A percentile compares a stretch with the other conserved stretches of the same genome.
Conservation (phyloP, 805 yeast species). For the Komagataella populi region DNA sequence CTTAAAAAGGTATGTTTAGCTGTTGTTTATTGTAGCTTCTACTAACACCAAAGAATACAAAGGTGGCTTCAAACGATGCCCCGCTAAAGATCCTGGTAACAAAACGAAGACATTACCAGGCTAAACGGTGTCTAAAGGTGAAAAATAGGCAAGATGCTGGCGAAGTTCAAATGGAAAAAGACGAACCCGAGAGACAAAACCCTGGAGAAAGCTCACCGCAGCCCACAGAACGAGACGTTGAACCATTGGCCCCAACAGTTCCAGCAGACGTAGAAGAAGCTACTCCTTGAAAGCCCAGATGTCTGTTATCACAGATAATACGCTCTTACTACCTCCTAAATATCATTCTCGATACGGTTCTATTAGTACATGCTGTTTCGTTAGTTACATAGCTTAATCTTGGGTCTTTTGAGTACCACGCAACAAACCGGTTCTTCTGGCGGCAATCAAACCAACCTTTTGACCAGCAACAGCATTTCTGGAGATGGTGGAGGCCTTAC, state of each 20-base stretch:
- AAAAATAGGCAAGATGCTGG: background rate
- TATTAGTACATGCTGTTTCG: background rate
- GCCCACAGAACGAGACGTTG: background rate
- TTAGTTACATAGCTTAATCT: conserved; percentile 4
- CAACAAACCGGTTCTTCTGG: conserved; percentile 99
- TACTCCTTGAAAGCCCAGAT: background rate
- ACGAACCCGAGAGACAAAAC: background rate
- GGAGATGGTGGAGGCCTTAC: conserved; percentile 98
- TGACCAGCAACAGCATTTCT: conserved; percentile 99
- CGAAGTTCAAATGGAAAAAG: background rate
- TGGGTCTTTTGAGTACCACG: conserved; percentile 89
- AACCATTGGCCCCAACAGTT: background rate
- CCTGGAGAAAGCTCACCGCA: background rate
- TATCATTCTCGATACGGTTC: background rate
- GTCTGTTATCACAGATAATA: too few species aligned
- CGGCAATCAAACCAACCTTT: conserved; percentile 99
- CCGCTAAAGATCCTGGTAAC: background rate
- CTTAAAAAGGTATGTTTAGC: background rate
- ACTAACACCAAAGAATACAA: background rate
- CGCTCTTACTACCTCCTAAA: background rate
- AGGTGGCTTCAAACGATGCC: background rate
- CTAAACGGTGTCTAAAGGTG: background rate
- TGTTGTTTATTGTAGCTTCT: background rate
- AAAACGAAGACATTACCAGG: background rate
- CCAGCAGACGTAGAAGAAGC: background rate